Evolutionary conservation across 2,329 filamentous ascomycete genomes (phyloP).

Genomic region (Podosphaera leucotricha): DNA sequence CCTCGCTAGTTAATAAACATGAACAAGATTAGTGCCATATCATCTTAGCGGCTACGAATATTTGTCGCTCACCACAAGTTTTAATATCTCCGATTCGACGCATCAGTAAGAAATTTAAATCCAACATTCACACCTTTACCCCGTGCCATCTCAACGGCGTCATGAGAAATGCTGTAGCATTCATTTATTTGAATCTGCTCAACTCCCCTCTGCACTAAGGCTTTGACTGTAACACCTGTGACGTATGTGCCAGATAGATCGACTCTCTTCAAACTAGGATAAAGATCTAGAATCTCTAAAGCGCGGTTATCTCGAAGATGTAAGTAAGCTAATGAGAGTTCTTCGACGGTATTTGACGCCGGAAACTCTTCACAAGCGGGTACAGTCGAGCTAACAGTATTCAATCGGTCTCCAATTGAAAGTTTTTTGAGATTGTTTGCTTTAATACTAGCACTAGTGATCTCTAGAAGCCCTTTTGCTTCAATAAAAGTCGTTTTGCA

Average conservation of each 20-base stretch:
- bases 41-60: too few species aligned
- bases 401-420: slow-evolving; percentile 7
- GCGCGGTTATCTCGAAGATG: slow-evolving; percentile 5
- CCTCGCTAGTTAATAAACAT: too few species aligned
- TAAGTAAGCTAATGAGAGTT: slow-evolving; percentile 7
- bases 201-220: slow-evolving; percentile 13
- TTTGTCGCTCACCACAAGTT: too few species aligned
- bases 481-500: slow-evolving; percentile 7
- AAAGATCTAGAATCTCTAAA: slow-evolving; percentile 8
- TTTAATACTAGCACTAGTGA: slow-evolving; percentile 7
- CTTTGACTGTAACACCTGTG: slow-evolving; percentile 16
- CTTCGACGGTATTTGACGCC: slow-evolving; percentile 8
- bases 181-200: slow-evolving; percentile 10
- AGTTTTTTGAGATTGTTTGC: slow-evolving; percentile 9
- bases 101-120: slow-evolving; percentile 6
- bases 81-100: too few species aligned
- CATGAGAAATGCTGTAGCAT: slow-evolving; percentile 10
- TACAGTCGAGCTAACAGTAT: neutral
- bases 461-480: slow-evolving; percentile 2
- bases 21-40: too few species aligned
- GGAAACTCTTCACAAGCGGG: slow-evolving; percentile 6
- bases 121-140: slow-evolving; percentile 10
- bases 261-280: slow-evolving; percentile 11
- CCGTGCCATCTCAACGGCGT: slow-evolving; percentile 16
- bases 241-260: slow-evolving; percentile 11